phyloP scores from a whole-genome alignment of 2,329 filamentous ascomycete genomes.

The Penicillium occitanis region DNA sequence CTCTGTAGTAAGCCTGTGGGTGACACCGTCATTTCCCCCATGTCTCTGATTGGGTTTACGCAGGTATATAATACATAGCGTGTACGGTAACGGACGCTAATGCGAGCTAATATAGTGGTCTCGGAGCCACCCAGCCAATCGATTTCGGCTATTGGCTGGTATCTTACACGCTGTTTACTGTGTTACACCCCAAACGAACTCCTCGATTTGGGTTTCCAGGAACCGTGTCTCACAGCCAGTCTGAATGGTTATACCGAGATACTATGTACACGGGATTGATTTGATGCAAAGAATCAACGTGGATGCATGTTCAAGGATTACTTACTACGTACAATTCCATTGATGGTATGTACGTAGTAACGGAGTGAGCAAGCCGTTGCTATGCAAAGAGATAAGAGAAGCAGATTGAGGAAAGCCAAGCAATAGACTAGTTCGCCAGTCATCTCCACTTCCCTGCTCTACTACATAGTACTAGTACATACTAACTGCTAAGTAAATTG shows the following conservation, averaged over 20 bases:
- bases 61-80: neutral
- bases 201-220: neutral
- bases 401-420: slow-evolving; percentile 1
- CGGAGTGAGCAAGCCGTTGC: neutral
- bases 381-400: neutral
- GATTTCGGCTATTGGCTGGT: neutral
- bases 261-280: neutral
- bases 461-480: too few relatives aligned
- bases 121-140: neutral
- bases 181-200: neutral
- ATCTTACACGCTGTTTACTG: neutral
- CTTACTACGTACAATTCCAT: neutral
- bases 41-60: neutral
- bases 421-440: neutral
- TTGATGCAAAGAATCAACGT: neutral
- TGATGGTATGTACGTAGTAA: neutral
- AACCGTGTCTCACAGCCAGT: neutral
- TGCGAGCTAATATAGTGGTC: neutral
- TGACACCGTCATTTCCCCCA: neutral
- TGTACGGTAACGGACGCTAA: slow-evolving; percentile 3
- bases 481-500: neutral
- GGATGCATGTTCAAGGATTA: neutral
- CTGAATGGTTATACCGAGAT: neutral
- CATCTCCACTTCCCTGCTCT: neutral
- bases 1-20: neutral